These are phyloP conservation scores for Phytophthora pisi DNA, from an alignment of 352 stramenopile genomes.

Conservation along the genomic window DNA sequence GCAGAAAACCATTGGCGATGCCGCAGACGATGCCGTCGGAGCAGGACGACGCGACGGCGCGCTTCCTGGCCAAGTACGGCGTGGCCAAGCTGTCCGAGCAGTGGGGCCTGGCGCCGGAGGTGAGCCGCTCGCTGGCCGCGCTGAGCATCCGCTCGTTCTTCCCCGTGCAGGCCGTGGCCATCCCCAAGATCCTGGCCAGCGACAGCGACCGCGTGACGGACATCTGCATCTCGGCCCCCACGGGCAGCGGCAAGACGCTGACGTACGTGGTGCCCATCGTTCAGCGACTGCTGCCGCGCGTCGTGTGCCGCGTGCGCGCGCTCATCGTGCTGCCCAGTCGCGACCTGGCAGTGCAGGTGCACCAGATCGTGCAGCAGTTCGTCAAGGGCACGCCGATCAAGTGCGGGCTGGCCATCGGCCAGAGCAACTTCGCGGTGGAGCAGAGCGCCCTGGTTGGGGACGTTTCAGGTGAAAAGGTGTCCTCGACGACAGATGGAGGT, in stretches of 20 bases:
- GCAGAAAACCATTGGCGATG: constrained; percentile 30
- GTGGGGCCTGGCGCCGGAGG: constrained; percentile 53
- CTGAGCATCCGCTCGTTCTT: constrained; percentile 92
- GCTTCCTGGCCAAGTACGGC: constrained; percentile 71
- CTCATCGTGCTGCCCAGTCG: constrained; percentile 97
- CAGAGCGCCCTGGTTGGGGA: constrained; percentile 71
- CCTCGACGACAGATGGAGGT: constrained; percentile 51
- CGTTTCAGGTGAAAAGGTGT: constrained; percentile 10
- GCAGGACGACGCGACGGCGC: constrained; percentile 36
- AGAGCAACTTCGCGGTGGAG: constrained; percentile 89
- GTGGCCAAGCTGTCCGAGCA: constrained; percentile 61
- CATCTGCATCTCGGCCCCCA: constrained; percentile 97
- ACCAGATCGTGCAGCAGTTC: constrained; percentile 74
- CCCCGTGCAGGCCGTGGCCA: constrained; percentile 94
- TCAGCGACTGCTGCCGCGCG: constrained; percentile 82
- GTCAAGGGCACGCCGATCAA: constrained; percentile 76
- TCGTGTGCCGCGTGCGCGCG: constrained; percentile 91
- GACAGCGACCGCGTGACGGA: constrained; percentile 88
- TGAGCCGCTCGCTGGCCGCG: constrained; percentile 45
- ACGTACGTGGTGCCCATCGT: constrained; percentile 97
- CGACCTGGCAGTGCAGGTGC: constrained; percentile 94
- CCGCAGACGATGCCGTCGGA: neutral
- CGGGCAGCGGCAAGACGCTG: constrained; percentile 97
- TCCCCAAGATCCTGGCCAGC: constrained; percentile 91
- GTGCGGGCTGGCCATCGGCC: constrained; percentile 92